phyloP scores from a whole-genome alignment of 768 basidiomycete species.

The Melanogaster broomeanus region DNA sequence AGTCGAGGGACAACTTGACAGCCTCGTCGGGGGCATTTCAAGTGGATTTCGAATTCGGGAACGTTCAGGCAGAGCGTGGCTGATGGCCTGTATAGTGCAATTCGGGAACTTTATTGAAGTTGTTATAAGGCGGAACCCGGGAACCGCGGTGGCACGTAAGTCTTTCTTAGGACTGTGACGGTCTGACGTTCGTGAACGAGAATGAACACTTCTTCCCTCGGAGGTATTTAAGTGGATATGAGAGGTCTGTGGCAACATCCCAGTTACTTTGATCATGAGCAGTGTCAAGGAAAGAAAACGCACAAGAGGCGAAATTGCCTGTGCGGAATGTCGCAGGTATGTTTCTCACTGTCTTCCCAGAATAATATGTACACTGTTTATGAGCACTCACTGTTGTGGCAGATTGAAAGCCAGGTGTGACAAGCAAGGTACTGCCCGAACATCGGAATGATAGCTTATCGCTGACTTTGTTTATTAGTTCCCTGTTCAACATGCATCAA shows the following conservation, averaged over 20 bases:
- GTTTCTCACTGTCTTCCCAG: neutral
- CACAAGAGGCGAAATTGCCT: slow-evolving; percentile 29
- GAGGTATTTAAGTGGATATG: slow-evolving; percentile 4
- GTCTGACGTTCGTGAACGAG: neutral
- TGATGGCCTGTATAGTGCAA: neutral
- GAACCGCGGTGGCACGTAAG: neutral
- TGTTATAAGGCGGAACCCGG: neutral
- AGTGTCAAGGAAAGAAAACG: slow-evolving; percentile 24
- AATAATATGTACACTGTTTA: neutral
- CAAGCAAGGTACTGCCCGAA: slow-evolving; percentile 16
- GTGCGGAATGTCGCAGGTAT: slow-evolving; percentile 34
- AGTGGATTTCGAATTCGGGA: no score
- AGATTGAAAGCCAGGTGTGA: slow-evolving; percentile 32
- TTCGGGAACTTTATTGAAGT: neutral
- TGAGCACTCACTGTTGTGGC: neutral
- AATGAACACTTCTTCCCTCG: neutral
- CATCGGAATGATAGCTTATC: neutral
- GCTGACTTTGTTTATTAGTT: slow-evolving; percentile 23
- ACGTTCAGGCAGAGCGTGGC: neutral
- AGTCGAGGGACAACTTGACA: no score
- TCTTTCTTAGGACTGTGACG: no score
- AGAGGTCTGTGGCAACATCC: neutral
- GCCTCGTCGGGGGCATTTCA: no score
- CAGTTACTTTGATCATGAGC: slow-evolving; percentile 9
- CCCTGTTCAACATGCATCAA: slow-evolving; percentile 48